Conservation (phyloP, 75 land plant genomes). For the Larix kaempferi region DNA sequence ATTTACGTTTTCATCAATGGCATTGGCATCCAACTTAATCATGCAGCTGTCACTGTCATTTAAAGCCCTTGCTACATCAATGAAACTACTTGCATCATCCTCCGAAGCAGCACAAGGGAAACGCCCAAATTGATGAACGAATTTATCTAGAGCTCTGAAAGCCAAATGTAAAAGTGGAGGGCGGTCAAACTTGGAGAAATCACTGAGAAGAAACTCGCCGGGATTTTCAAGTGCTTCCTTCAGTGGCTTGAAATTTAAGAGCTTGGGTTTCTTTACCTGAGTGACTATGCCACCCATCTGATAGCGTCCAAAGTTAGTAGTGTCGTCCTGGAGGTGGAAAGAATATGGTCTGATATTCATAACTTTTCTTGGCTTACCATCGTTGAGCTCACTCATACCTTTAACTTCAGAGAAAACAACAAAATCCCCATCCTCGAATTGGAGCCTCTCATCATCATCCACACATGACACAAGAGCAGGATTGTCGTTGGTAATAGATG, state of each 20-base stretch:
- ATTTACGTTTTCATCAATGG: slow-evolving; percentile 21
- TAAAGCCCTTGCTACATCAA: slow-evolving; percentile 29
- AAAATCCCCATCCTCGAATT: slow-evolving; percentile 94
- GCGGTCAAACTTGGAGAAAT: slow-evolving; percentile 88
- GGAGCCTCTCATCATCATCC: slow-evolving; percentile 84
- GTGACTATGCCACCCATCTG: slow-evolving; percentile 89
- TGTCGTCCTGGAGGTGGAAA: slow-evolving; percentile 85
- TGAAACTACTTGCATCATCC: slow-evolving; percentile 51
- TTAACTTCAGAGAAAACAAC: slow-evolving; percentile 87
- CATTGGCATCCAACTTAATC: slow-evolving; percentile 38
- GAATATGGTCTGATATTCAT: slow-evolving; percentile 76
- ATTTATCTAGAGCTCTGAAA: slow-evolving; percentile 85
- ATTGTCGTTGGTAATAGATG: slow-evolving; percentile 78
- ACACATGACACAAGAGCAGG: slow-evolving; percentile 88
- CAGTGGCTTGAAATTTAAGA: slow-evolving; percentile 68
- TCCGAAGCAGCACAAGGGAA: slow-evolving; percentile 71
- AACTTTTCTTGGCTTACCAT: slow-evolving; percentile 85
- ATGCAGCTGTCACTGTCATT: slow-evolving; percentile 48
- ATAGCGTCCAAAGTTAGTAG: slow-evolving; percentile 67
- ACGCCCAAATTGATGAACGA: slow-evolving; percentile 49
- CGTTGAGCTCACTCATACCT: slow-evolving; percentile 91
- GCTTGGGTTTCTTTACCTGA: slow-evolving; percentile 87
- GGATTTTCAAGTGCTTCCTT: slow-evolving; percentile 67
- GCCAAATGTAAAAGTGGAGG: slow-evolving; percentile 86
- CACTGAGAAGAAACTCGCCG: slow-evolving; percentile 86